Percentiles rank a stretch among this genome's conserved stretches.
Evolutionary conservation across 2,329 filamentous ascomycete genomes (phyloP).

Genomic region (Calonectria pteridis): DNA sequence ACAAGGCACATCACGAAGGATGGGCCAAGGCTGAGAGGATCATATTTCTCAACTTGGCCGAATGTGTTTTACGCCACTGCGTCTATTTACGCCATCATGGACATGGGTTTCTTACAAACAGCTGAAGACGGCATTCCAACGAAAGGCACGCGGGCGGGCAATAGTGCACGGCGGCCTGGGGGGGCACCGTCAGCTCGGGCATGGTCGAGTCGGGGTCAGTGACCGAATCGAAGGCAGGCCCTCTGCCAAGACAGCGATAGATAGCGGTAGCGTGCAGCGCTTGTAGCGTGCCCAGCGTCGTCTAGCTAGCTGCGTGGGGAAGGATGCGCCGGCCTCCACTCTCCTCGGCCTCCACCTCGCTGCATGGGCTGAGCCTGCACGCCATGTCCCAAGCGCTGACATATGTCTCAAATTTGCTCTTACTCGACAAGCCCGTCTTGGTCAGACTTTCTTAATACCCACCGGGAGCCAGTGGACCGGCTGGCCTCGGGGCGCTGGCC

Average conservation of each 20-base stretch:
- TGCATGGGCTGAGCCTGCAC: constrained; percentile 9
- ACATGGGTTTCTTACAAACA: not conserved
- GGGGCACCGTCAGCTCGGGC: not conserved
- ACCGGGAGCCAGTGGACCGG: not conserved
- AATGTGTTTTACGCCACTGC: not conserved
- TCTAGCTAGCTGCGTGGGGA: not conserved
- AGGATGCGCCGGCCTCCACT: not conserved
- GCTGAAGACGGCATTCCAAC: not conserved
- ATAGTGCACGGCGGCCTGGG: not conserved
- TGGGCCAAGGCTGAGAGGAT: not conserved
- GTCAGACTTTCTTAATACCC: not conserved
- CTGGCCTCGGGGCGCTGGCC: not conserved
- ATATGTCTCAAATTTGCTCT: constrained; percentile 14
- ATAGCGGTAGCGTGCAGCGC: not conserved
- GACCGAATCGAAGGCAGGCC: not conserved
- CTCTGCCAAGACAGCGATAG: not conserved
- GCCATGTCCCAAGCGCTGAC: constrained; percentile 3
- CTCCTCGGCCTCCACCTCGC: not conserved
- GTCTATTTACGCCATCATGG: not conserved
- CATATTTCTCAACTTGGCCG: not conserved
- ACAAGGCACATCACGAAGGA: not conserved
- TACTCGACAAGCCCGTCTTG: not conserved
- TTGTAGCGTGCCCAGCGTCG: not conserved
- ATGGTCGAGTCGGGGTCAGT: not conserved
- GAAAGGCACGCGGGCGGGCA: not conserved